Evolutionary conservation across 2,329 filamentous ascomycete species (phyloP), one percentile per base, ranked within the genome.

Genomic region (Cladophialophora chaetospira): DNA sequence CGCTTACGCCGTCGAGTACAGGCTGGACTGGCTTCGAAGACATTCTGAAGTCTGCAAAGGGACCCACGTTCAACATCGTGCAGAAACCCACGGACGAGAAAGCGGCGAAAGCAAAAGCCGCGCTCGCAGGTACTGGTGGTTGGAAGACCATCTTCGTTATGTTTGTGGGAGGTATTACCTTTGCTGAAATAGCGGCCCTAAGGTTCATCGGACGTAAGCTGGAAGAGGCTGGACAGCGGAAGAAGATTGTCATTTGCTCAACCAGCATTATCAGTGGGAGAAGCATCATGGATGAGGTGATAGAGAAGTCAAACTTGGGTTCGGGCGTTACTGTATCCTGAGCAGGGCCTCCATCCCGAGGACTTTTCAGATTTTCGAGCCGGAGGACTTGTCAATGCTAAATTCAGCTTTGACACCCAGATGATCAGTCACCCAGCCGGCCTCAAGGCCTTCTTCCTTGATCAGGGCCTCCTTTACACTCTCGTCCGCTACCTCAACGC

Each of bases 21-120:
- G 92, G 92, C 9, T 96, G 92, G 88, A 85, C 91, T 59, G 91
- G 92, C 0, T 99, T 97, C 68, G 94, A 99, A 65, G 93, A 97
- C 61, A 84, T 89, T 1, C 83, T 95, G 45, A 95, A 94, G 72
- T 89, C 94, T 69, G 89, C 91, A 11, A 84, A 88, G 15, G 94
- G 94, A 3, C 85, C 88, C 62, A 96, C 91, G 0, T 96, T 99
- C 69, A 95, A 96, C 68, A 88, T 96, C 67, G 80, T 88, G 38
- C 94, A 99, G 70, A 93, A 90, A 67, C 92, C 92, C 2, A 62
- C 47, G 4, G 90, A 96, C 68, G 92, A 97, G 69, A 96, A 94
- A 71, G 91, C 92, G 1, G 86, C 93, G 28, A 92, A 93, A 67
- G 93, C 93, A 13, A 82, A 91, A 55, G 87, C 90, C 58, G 82